These are phyloP conservation scores for Puccinia horiana DNA, from an alignment of 1,284 basidiomycete genomes.

Conservation along the genomic window DNA sequence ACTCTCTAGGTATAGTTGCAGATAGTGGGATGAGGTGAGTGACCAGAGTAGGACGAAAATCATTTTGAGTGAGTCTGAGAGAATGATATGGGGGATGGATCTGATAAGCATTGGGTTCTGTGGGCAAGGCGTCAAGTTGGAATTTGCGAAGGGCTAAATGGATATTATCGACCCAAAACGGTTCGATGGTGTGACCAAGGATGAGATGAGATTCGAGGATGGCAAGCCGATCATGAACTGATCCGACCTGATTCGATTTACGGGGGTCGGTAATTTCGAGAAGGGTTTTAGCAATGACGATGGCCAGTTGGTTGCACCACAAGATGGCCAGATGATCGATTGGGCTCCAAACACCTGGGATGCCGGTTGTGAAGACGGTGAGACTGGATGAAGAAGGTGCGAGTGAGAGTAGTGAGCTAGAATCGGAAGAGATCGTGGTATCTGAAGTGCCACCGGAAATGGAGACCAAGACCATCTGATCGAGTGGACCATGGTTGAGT, in stretches of 20 bases:
- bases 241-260: constrained; percentile 25
- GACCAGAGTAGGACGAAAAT: not conserved
- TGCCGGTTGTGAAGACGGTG: constrained; percentile 79
- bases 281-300: constrained; percentile 76
- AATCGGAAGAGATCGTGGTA: constrained; percentile 87
- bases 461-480: constrained; percentile 69
- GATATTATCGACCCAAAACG: constrained; percentile 31
- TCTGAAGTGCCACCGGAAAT: constrained; percentile 91
- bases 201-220: constrained; percentile 48
- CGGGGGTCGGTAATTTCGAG: constrained; percentile 66
- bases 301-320: constrained; percentile 97
- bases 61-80: not conserved
- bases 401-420: constrained; percentile 69
- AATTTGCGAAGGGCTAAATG: constrained; percentile 26
- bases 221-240: constrained; percentile 39
- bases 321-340: constrained; percentile 96
- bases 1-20: not conserved
- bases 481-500: constrained; percentile 45
- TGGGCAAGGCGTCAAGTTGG: not conserved
- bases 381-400: constrained; percentile 63
- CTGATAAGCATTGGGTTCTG: not conserved
- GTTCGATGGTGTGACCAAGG: constrained; percentile 41
- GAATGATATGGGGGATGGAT: not conserved
- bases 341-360: constrained; percentile 89
- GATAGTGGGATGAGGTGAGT: constrained; percentile 30